Base-by-base conservation (phyloP, 768 basidiomycete genomes). In the Rhodocollybia butyracea region DNA sequence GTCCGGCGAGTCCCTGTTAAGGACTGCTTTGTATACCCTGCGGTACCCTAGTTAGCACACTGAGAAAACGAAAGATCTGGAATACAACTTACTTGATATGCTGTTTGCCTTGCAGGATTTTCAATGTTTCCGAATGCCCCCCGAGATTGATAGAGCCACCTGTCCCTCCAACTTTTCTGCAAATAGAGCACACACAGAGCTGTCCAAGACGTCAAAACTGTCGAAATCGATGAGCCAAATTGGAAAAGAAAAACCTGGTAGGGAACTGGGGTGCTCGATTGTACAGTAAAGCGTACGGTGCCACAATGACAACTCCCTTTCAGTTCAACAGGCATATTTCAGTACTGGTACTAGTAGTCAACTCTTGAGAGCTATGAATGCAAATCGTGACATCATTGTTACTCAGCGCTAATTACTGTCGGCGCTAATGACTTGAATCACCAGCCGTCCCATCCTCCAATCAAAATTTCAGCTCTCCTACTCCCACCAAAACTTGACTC, bases 81-180 rank as follows among this genome's bases (percentile, higher is more conserved):
- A 50, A 50, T 45, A 13, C 57, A 34, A 5, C 63, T 15, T 36
- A 84, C 85, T 78, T 79, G 47, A 86, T 67, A 55, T 80, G 62
- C 55, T 81, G 81, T 50, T 80, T 73, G 1, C 85, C 85, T 31
- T 69, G 60, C 48, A 78, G 73, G 39, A 87, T 63, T 38, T 78
- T 68, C 46, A 88, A 68, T 0, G 81, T 81, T 1, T 80, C 64
- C 13, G 71, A 71, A 43, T 78, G 68, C 1, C 77, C 86, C 22
- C 83, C 81, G n/a, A 88, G 77, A 58, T 87, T 87, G 64, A 87
- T 76, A 2, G 84, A 81, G 0, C 86, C 85, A 12, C 85, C 83
- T 50, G 11, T 70, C 13, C 86, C 86, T 36, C 85, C 85, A 10
- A 85, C 83, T 65, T 88, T 88, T 55, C 86, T 80, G 62, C 86